Evolutionary conservation across 805 yeast genomes (phyloP).

Genomic region (Kluyveromyces aestuarii): DNA sequence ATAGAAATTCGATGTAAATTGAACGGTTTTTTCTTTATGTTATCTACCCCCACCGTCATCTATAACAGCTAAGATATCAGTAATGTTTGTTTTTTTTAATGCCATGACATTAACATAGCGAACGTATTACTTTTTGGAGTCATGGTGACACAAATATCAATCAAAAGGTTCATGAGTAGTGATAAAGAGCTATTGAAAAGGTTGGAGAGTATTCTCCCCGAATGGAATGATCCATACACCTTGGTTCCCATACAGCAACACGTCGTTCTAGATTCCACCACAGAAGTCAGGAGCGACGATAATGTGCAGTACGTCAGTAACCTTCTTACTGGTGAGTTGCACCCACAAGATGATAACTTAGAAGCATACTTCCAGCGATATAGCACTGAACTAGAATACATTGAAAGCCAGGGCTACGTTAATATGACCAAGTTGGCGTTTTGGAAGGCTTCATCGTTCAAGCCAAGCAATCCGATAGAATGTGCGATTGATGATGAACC

Average conservation of each 20-base stretch:
- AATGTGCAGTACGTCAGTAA: constrained; percentile 11
- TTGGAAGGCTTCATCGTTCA: constrained; percentile 75
- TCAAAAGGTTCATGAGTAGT: not conserved
- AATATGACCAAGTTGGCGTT: constrained; percentile 77
- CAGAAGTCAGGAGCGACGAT: constrained; percentile 2
- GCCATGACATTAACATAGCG: too few relatives aligned
- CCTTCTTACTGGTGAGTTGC: constrained; percentile 9
- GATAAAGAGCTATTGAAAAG: constrained; percentile 1
- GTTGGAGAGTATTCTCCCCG: not conserved
- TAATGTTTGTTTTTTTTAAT: too few relatives aligned
- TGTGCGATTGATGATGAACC: constrained; percentile 69
- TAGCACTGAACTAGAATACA: constrained; percentile 14
- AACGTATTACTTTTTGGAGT: too few relatives aligned
- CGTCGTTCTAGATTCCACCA: constrained; percentile 14
- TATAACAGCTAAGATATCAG: too few relatives aligned
- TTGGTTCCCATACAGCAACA: constrained; percentile 7
- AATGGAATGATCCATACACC: constrained; percentile 1
- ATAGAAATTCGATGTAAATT: too few relatives aligned
- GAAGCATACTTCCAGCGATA: constrained; percentile 12
- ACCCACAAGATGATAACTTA: constrained; percentile 12
- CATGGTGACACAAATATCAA: not conserved
- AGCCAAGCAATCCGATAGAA: constrained; percentile 62
- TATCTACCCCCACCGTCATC: too few relatives aligned
- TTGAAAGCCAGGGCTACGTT: constrained; percentile 37
- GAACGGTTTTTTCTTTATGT: too few relatives aligned